Evolutionary conservation across 163 green algal genomes (phyloP).

Genomic region (Volvox carteri): DNA sequence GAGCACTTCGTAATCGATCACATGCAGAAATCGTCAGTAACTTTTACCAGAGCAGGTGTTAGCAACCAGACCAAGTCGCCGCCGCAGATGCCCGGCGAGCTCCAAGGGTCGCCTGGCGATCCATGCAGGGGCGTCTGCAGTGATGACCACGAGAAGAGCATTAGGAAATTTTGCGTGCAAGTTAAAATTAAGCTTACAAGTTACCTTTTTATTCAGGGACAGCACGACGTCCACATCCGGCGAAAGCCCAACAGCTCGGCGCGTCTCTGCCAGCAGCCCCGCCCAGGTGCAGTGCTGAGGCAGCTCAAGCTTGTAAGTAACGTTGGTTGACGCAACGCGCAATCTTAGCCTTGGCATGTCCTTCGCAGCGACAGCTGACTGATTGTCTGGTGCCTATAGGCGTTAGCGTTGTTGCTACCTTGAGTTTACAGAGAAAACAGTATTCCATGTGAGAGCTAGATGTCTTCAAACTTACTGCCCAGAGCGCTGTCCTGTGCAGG

Average conservation of each 20-base stretch:
- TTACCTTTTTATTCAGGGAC: slow-evolving; percentile 63
- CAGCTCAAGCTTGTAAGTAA: slow-evolving; percentile 20
- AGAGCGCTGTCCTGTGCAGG: too few species aligned
- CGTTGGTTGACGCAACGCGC: neutral
- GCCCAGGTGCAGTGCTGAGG: neutral
- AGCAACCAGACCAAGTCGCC: slow-evolving; percentile 53
- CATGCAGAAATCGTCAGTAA: too few species aligned
- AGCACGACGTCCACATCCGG: slow-evolving; percentile 10
- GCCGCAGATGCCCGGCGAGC: slow-evolving; percentile 35
- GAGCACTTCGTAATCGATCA: too few species aligned
- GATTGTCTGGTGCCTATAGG: too few species aligned
- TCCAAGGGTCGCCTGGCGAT: neutral
- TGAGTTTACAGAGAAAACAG: too few species aligned
- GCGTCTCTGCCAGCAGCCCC: neutral
- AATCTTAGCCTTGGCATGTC: slow-evolving; percentile 5
- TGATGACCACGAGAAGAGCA: neutral
- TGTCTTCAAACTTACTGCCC: too few species aligned
- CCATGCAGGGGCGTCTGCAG: slow-evolving; percentile 19
- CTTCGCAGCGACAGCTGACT: slow-evolving; percentile 1
- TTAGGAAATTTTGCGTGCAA: neutral
- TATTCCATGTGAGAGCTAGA: too few species aligned
- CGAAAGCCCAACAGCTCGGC: neutral
- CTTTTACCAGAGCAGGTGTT: too few species aligned
- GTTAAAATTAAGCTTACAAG: neutral
- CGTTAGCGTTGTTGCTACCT: too few species aligned